Percentiles rank a stretch among this genome's conserved stretches.
Conservation (phyloP, 805 yeast species). For the Saturnispora dispora region DNA sequence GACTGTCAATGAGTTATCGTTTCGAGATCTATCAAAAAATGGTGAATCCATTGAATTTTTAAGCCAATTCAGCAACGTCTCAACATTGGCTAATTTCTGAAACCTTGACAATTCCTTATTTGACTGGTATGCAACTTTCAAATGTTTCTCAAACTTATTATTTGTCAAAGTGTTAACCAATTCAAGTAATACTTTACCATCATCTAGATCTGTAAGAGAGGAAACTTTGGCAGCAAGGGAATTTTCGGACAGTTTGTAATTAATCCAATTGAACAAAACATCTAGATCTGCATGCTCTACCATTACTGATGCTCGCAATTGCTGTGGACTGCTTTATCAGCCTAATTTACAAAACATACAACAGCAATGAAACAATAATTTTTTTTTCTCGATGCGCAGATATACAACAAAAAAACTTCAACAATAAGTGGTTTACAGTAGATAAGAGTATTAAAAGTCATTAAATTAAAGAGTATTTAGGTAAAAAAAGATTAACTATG, state of each 20-base stretch:
- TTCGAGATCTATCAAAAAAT: background rate
- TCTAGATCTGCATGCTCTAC: background rate
- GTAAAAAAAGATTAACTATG: background rate
- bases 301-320: background rate
- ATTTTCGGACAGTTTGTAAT: background rate
- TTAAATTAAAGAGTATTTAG: background rate
- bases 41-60: constrained; percentile 3
- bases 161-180: background rate
- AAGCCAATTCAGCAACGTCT: constrained; percentile 2
- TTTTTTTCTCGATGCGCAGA: background rate
- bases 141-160: background rate
- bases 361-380: background rate
- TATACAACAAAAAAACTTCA: background rate
- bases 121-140: background rate
- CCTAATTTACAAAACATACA: background rate
- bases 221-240: background rate
- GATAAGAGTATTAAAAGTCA: background rate
- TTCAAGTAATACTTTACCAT: background rate
- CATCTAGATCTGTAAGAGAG: background rate
- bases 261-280: background rate
- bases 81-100: constrained; percentile 6
- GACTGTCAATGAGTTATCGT: constrained; percentile 26
- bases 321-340: background rate
- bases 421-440: background rate
- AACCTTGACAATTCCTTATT: constrained; percentile 1